phyloP scores from a whole-genome alignment of 1,284 basidiomycete genomes.

The Pseudomicrostroma phylloplanum region DNA sequence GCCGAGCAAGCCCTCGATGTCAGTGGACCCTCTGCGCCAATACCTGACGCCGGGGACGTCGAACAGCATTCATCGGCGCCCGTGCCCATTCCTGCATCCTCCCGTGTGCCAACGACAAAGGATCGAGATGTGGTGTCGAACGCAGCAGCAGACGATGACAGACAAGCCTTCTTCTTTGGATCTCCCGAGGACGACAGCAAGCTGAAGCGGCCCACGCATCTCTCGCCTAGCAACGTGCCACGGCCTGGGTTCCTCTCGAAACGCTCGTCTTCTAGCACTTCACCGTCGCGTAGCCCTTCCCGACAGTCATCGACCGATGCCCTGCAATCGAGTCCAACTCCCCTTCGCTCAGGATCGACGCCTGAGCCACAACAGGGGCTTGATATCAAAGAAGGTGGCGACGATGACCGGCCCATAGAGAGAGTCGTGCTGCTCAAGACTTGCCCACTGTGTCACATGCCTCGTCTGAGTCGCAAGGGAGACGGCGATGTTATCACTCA shows the following conservation, averaged over 20 bases:
- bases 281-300: not conserved
- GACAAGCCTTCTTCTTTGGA: too few relatives aligned
- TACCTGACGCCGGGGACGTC: not conserved
- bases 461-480: slow-evolving; percentile 72
- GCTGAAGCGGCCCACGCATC: not conserved
- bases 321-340: not conserved
- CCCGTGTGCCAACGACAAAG: not conserved
- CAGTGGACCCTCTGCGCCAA: slow-evolving; percentile 26
- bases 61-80: not conserved
- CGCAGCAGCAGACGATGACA: slow-evolving; percentile 1
- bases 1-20: slow-evolving; percentile 18
- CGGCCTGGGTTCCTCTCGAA: too few relatives aligned
- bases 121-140: not conserved
- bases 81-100: not conserved
- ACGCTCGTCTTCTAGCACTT: not conserved
- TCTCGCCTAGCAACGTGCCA: not conserved
- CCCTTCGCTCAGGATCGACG: too few relatives aligned
- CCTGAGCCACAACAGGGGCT: too few relatives aligned
- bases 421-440: slow-evolving; percentile 88
- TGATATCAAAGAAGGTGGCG: not conserved
- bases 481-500: slow-evolving; percentile 85
- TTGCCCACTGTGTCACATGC: slow-evolving; percentile 87
- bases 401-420: slow-evolving; percentile 53
- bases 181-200: too few relatives aligned
- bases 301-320: not conserved